Percentiles rank a stretch among this genome's conserved stretches.
phyloP scores from a whole-genome alignment of 2,329 filamentous ascomycete genomes.

The Penicillium sp. region DNA sequence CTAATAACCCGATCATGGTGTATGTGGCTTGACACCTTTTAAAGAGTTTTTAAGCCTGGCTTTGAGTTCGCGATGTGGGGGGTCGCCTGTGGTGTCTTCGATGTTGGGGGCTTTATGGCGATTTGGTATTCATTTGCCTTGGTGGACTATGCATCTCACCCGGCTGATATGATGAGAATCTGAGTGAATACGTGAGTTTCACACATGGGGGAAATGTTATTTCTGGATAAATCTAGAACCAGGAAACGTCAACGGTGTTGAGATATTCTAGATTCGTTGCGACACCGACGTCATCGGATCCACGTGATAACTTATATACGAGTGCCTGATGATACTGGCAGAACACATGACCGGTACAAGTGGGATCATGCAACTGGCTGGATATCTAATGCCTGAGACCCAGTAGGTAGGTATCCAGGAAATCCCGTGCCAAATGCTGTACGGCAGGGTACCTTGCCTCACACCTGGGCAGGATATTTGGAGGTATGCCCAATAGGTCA shows the following conservation, averaged over 20 bases:
- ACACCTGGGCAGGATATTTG: too few relatives aligned
- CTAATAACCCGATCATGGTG: conserved; percentile 38
- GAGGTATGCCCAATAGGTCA: too few relatives aligned
- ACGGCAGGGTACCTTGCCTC: too few relatives aligned
- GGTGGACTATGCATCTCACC: conserved; percentile 10
- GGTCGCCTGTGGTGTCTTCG: not conserved
- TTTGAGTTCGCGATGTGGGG: not conserved
- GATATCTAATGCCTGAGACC: too few relatives aligned
- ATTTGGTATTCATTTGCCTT: conserved; percentile 1
- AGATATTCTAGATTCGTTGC: not conserved
- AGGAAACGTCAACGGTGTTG: not conserved
- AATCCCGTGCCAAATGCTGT: too few relatives aligned
- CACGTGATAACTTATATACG: conserved; percentile 8
- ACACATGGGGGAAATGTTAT: not conserved
- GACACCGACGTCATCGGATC: conserved; percentile 18
- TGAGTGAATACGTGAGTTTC: not conserved
- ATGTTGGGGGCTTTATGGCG: not conserved
- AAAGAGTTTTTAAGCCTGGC: not conserved
- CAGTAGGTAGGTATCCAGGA: too few relatives aligned
- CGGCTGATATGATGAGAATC: not conserved
- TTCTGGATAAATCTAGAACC: not conserved
- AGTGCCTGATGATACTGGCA: not conserved
- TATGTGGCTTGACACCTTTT: not conserved
- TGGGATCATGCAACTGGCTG: not conserved
- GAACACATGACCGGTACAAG: not conserved